Conservation (phyloP, 805 yeast genomes). For the Blastobotrys americana region DNA sequence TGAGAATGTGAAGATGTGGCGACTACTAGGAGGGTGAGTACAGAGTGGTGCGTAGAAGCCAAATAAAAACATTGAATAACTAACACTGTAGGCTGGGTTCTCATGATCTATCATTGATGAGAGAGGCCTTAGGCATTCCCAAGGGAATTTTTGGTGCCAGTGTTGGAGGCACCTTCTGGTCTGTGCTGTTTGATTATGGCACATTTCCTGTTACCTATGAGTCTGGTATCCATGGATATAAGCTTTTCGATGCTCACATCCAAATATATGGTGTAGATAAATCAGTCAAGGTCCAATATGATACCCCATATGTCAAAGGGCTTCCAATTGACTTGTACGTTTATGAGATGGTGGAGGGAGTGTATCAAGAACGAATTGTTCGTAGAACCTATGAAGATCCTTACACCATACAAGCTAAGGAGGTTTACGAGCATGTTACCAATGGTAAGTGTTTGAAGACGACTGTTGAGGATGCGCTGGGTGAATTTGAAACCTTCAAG, state of each 20-base stretch:
- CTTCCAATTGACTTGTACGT: slow-evolving; percentile 5
- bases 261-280: slow-evolving; percentile 2
- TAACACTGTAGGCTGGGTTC: slow-evolving; percentile 3
- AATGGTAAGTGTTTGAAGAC: slow-evolving; percentile 1
- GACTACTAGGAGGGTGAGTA: background rate
- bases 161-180: slow-evolving; percentile 4
- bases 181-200: slow-evolving; percentile 7
- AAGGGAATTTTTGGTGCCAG: slow-evolving; percentile 1
- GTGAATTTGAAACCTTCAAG: background rate
- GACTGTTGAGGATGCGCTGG: background rate
- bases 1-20: background rate
- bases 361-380: slow-evolving; percentile 4
- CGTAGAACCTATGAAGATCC: slow-evolving; percentile 8
- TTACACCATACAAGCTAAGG: slow-evolving; percentile 1
- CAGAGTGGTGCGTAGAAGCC: too few species aligned
- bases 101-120: slow-evolving; percentile 4
- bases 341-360: slow-evolving; percentile 4
- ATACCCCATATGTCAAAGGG: slow-evolving; percentile 7
- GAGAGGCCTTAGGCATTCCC: slow-evolving; percentile 2
- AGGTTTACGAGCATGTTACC: slow-evolving; percentile 1
- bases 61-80: too few species aligned
- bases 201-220: slow-evolving; percentile 7
- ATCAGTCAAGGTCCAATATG: slow-evolving; percentile 7
- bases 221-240: slow-evolving; percentile 3
- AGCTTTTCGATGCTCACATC: slow-evolving; percentile 9